Evolutionary conservation across 2,329 filamentous ascomycete genomes (phyloP).

Genomic region (Trichoderma atrobrunneum): DNA sequence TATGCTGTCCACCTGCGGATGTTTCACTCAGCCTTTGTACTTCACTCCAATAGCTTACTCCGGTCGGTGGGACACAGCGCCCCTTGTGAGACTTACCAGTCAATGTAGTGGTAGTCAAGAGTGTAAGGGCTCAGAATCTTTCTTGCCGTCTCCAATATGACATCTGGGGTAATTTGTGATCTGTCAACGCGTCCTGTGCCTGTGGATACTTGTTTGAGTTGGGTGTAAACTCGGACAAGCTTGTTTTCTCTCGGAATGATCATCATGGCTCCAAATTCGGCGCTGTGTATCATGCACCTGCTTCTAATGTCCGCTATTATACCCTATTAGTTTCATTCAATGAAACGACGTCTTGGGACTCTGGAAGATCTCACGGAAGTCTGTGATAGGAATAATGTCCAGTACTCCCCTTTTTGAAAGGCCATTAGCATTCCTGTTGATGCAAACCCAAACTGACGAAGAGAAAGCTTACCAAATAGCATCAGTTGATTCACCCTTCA

Average conservation of each 20-base stretch:
- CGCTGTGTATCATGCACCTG: slow-evolving; percentile 57
- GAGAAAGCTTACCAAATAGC: slow-evolving; percentile 42
- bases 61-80: not conserved
- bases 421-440: not conserved
- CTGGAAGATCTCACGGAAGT: slow-evolving; percentile 45
- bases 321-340: not conserved
- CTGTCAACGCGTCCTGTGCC: slow-evolving; percentile 52
- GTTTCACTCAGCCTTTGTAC: slow-evolving; percentile 1
- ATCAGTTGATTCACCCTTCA: slow-evolving; percentile 55
- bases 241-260: slow-evolving; percentile 63
- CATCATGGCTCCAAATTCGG: slow-evolving; percentile 56
- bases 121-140: slow-evolving; percentile 67
- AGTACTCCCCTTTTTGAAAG: slow-evolving; percentile 38
- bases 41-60: not conserved
- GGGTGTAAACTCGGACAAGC: slow-evolving; percentile 63
- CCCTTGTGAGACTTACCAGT: slow-evolving; percentile 49
- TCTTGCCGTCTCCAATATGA: slow-evolving; percentile 61
- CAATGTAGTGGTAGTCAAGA: slow-evolving; percentile 60
- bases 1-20: slow-evolving; percentile 36
- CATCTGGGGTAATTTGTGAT: slow-evolving; percentile 61
- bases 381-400: slow-evolving; percentile 41
- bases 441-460: not conserved
- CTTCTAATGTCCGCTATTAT: slow-evolving; percentile 50
- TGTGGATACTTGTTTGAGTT: slow-evolving; percentile 49
- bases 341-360: too few relatives aligned